phyloP scores from a whole-genome alignment of 2,329 filamentous ascomycete genomes.

The Ascochyta viciae-villosae region DNA sequence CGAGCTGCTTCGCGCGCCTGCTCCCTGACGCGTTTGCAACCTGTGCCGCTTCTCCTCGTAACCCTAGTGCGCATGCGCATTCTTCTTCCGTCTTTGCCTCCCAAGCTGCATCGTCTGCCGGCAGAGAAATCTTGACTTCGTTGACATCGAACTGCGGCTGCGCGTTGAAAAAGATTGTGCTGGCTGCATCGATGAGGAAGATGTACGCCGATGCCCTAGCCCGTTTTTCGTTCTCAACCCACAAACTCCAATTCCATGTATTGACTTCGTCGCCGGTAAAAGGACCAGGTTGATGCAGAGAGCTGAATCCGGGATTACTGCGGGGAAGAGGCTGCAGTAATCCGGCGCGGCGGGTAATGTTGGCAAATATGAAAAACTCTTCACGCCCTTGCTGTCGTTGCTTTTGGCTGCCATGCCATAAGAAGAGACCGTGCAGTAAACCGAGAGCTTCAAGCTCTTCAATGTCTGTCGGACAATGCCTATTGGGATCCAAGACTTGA shows the following conservation, averaged over 20 bases:
- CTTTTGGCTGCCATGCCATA: constrained; percentile 73
- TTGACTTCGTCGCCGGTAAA: constrained; percentile 53
- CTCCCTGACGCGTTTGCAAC: constrained; percentile 68
- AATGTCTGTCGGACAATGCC: constrained; percentile 52
- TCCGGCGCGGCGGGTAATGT: constrained; percentile 63
- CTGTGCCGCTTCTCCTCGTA: constrained; percentile 65
- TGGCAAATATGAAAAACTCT: constrained; percentile 64
- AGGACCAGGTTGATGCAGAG: constrained; percentile 65
- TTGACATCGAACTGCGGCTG: constrained; percentile 67
- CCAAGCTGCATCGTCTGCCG: constrained; percentile 76
- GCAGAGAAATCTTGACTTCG: constrained; percentile 72
- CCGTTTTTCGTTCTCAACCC: constrained; percentile 75
- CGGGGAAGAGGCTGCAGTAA: constrained; percentile 62
- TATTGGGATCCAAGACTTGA: constrained; percentile 51
- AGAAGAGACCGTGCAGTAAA: constrained; percentile 67
- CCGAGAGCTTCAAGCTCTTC: constrained; percentile 73
- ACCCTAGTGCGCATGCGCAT: constrained; percentile 70
- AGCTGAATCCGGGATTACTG: constrained; percentile 61
- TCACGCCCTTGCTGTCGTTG: constrained; percentile 70
- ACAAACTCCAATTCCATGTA: constrained; percentile 69
- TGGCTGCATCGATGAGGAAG: constrained; percentile 68
- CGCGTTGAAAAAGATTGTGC: constrained; percentile 76
- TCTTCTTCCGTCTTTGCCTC: constrained; percentile 66
- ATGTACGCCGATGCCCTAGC: constrained; percentile 70
- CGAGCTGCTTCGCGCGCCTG: constrained; percentile 68